Base-by-base conservation (phyloP, 495 filamentous ascomycete species). In the Xylaria telfairii region DNA sequence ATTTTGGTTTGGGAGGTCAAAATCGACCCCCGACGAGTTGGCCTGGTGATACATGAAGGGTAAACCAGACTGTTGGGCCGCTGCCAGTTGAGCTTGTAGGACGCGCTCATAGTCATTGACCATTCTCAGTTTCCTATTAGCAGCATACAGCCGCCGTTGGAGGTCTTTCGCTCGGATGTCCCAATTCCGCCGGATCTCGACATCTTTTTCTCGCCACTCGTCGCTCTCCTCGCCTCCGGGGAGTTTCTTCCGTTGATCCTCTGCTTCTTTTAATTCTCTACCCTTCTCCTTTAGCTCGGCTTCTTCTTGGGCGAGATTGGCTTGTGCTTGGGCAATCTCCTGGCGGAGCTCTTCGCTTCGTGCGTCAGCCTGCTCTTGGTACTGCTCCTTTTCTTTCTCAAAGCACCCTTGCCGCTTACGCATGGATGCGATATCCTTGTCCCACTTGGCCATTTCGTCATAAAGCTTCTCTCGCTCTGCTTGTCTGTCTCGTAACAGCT, bases 401-500 rank as follows among this genome's bases (percentile, higher is more conserved):
- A 87, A 77, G n/a, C 81, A 80, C 21, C 78, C 73, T 75, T 76
- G 76, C 6, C 76, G 72, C 79, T 77, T 86, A 73, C 69, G 78
- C 77, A 69, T 83, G 71, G 66, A 87, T 84, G 56, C 73, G 66
- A 89, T 85, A 46, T 87, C 83, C 67, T 84, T 83, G 44, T 87
- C 84, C 86, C 87, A 89, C 68, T 86, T 87, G 17, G 77, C 74
- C 28, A 89, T 85, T 65, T 87, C 87, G 19, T 89, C 85, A 28
- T 84, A 79, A 69, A 86, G 83, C 67, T 85, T 89, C 63, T 80
- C 75, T 44, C 85, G 84, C 72, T 94, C 92, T 47, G 88, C 82
- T 64, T 92, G 84, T 81, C 92, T 94, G 57, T 93, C 90, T 79
- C 88, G 90, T 72, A 95, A 85, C 66, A 83, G 78, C 82, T 93